A percentile compares a stretch with the other conserved stretches of the same genome.
phyloP scores from a whole-genome alignment of 1,284 basidiomycete species.

The Entoloma clypeatum region DNA sequence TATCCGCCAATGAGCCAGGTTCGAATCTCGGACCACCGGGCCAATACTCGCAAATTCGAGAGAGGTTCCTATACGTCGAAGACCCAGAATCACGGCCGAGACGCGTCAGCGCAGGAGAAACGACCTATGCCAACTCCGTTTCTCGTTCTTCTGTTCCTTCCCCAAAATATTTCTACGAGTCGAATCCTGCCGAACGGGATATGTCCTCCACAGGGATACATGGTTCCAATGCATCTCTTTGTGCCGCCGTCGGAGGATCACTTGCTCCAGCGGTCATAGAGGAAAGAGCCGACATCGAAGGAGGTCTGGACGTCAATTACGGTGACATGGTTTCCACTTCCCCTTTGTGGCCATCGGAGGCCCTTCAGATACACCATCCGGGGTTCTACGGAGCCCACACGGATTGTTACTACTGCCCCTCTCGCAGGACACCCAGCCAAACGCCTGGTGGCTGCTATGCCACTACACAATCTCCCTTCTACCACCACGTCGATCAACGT shows the following conservation, averaged over 20 bases:
- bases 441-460: conserved; percentile 19
- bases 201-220: not conserved
- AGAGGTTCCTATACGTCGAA: conserved; percentile 26
- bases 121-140: conserved; percentile 10
- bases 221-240: not conserved
- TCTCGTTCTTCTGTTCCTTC: conserved; percentile 24
- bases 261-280: not conserved
- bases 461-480: conserved; percentile 24
- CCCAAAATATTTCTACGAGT: conserved; percentile 38
- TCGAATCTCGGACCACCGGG: conserved; percentile 24
- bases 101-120: conserved; percentile 18
- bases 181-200: conserved; percentile 20
- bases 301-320: too few relatives aligned
- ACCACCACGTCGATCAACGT: conserved; percentile 18
- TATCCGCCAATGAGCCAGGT: conserved; percentile 7
- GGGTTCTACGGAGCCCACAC: conserved; percentile 21
- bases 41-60: conserved; percentile 30
- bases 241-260: not conserved
- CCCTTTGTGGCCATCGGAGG: too few relatives aligned
- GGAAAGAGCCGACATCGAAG: too few relatives aligned
- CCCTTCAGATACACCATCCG: conserved; percentile 14
- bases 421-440: conserved; percentile 19
- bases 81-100: conserved; percentile 15
- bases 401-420: conserved; percentile 32
- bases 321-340: too few relatives aligned